Evolutionary conservation across 805 yeast species (phyloP).

Genomic region (Lipomyces lipofer): DNA sequence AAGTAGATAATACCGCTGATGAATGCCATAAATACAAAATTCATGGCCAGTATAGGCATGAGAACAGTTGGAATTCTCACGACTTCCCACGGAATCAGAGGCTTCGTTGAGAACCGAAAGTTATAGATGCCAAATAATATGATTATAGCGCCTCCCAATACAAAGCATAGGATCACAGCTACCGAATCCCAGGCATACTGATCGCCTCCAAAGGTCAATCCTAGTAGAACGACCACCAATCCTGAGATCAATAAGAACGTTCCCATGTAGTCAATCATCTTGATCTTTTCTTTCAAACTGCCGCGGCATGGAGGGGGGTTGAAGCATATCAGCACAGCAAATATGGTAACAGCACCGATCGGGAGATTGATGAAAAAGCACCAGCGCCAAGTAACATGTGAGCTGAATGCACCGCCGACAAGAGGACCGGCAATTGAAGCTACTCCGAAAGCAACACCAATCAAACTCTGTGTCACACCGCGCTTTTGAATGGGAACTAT

Average conservation of each 20-base stretch:
- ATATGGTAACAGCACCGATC: constrained; percentile 36
- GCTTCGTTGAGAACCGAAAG: constrained; percentile 49
- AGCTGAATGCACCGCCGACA: constrained; percentile 52
- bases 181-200: constrained; percentile 50
- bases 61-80: constrained; percentile 44
- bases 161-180: constrained; percentile 44
- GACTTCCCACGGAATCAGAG: constrained; percentile 53
- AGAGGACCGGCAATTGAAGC: constrained; percentile 58
- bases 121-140: constrained; percentile 51
- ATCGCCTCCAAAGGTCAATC: constrained; percentile 67
- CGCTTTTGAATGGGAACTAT: constrained; percentile 48
- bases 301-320: constrained; percentile 41
- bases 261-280: constrained; percentile 56
- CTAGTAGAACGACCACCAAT: constrained; percentile 56
- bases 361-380: constrained; percentile 52
- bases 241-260: constrained; percentile 57
- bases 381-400: constrained; percentile 51
- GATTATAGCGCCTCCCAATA: constrained; percentile 47
- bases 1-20: constrained; percentile 49
- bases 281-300: constrained; percentile 44
- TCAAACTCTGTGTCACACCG: constrained; percentile 36
- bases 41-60: constrained; percentile 42
- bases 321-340: constrained; percentile 36
- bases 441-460: constrained; percentile 38
- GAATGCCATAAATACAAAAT: constrained; percentile 53